Base-by-base conservation (phyloP, 2,329 filamentous ascomycete species). In the Gliomastix tumulicola region DNA sequence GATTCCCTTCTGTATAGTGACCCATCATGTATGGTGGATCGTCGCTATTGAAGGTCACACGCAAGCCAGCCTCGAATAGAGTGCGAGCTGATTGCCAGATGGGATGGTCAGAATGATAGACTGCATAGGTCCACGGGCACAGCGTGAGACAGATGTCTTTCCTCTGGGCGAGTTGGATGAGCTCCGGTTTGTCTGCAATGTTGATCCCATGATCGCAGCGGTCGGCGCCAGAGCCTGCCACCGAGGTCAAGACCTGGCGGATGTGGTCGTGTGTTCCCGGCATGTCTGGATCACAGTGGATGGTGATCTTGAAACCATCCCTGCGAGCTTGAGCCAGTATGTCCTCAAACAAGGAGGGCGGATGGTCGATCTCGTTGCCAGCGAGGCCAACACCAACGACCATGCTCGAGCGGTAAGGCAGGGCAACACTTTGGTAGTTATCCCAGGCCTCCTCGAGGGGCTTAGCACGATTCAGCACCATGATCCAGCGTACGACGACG, bases 11-110 rank as follows among this genome's bases (percentile, higher is more conserved):
- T 67, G 50, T 45, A 47, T 46, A 51, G 0, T 35, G 35, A 56
- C 86, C 79, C 3, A 82, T 81, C 60, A 88, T 88, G 49, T 85
- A 85, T 6, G 78, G 79, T 36, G 81, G 81, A 50, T 85, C 79
- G 50, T 86, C 82, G 44, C 76, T 82, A 50, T 84, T 84, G 53
- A 87, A 76, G 23, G 74, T 79, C 50, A 86, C 84, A 38, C 61
- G 68, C 28, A 86, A 74, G 0, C 77, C 77, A 5, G 60, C 60
- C 22, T 82, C 69, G 41, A 86, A 69, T 0, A 82, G 79, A n/a
- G 25, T 28, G 13, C 25, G n/a, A 9, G 17, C 25, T n/a, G n/a
- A 16, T 7, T 13, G 13, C 7, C n/a, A 28, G 25, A 28, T 13
- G 25, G n/a, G 13, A 13, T 28, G 13, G n/a, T 28, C 25, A 7